A percentile compares a stretch with the other conserved stretches of the same genome.
Conservation (phyloP, 1,139 yeast genomes). For the Magnusiomyces starmeri region DNA sequence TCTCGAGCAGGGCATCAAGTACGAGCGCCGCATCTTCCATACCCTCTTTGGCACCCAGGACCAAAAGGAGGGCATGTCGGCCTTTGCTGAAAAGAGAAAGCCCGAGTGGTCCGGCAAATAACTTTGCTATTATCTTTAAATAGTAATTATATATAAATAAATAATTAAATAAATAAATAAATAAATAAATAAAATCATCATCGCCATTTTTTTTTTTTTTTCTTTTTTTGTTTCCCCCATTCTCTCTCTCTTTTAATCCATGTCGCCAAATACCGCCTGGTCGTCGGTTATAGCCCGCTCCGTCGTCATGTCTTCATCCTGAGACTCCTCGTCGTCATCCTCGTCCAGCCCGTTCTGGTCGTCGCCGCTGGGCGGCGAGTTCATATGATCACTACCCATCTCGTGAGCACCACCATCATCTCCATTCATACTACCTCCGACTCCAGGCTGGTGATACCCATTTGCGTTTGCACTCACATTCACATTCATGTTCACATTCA, state of each 20-base stretch:
- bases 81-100: slow-evolving; percentile 42
- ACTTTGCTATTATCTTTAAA: not conserved
- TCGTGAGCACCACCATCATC: no score
- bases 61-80: slow-evolving; percentile 46
- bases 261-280: slow-evolving; percentile 26
- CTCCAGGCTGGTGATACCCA: no score
- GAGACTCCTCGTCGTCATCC: slow-evolving; percentile 11
- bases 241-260: slow-evolving; percentile 19
- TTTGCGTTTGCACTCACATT: no score
- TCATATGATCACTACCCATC: no score
- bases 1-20: slow-evolving; percentile 37
- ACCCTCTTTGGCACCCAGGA: slow-evolving; percentile 41
- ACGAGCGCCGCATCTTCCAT: slow-evolving; percentile 42
- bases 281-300: slow-evolving; percentile 16
- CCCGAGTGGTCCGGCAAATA: slow-evolving; percentile 36
- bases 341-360: slow-evolving; percentile 4
- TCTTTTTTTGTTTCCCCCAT: not conserved
- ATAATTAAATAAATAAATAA: not conserved
- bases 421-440: no score
- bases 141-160: not conserved
- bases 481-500: no score
- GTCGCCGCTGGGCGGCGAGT: slow-evolving; percentile 10
- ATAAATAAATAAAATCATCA: not conserved
- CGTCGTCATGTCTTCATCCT: slow-evolving; percentile 10
- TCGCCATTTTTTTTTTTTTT: slow-evolving; percentile 1